Conservation (phyloP, 2,329 filamentous ascomycete species). For the Diaporthe ilicicola region DNA sequence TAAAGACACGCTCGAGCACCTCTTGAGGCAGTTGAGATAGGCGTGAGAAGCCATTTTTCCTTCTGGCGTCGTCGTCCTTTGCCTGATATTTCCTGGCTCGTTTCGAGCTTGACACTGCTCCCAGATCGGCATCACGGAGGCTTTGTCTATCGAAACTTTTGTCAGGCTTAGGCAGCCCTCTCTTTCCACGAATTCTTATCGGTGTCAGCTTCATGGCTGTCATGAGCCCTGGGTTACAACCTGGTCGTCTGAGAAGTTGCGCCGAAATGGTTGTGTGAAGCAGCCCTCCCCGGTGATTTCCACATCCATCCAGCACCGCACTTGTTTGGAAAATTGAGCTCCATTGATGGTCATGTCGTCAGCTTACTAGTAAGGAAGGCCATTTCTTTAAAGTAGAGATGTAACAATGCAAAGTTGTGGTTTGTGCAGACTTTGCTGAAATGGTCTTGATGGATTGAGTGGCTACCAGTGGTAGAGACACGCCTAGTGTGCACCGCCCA, state of each 20-base stretch:
- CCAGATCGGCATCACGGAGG: background rate
- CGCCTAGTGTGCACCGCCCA: background rate
- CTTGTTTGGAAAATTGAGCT: background rate
- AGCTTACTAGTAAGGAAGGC: background rate
- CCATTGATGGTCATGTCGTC: background rate
- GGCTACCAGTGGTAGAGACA: background rate
- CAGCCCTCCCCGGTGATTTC: background rate
- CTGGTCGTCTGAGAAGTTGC: background rate
- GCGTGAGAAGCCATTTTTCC: constrained; percentile 38
- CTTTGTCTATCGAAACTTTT: constrained; percentile 35
- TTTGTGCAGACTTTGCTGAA: background rate
- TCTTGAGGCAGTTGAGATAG: constrained; percentile 57
- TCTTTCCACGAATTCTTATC: constrained; percentile 58
- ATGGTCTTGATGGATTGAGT: background rate
- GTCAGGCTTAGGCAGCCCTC: constrained; percentile 37
- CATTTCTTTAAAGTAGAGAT: background rate
- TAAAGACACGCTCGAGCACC: constrained; percentile 61
- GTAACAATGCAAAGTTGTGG: background rate
- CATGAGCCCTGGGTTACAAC: background rate
- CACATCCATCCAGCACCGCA: background rate
- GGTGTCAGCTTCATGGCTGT: constrained; percentile 57
- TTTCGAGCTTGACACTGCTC: constrained; percentile 7
- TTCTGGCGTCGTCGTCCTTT: constrained; percentile 22
- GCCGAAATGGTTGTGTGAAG: background rate
- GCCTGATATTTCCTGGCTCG: constrained; percentile 30